phyloP scores from a whole-genome alignment of 2,329 filamentous ascomycete species.

The Claviceps fusiformis region DNA sequence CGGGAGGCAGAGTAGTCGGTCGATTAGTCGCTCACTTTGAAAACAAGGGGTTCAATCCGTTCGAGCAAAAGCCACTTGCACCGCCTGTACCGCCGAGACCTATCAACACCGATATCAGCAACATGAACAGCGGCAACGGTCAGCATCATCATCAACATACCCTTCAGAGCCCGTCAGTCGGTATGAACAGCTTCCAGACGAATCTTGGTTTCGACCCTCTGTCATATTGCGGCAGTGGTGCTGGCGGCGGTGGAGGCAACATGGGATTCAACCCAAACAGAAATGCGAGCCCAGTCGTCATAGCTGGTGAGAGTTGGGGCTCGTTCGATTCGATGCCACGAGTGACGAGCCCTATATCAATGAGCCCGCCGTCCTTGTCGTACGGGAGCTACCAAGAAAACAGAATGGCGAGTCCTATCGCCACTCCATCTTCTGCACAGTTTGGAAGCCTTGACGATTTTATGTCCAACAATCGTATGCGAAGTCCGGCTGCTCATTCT shows the following conservation, averaged over 20 bases:
- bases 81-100: slow-evolving; percentile 23
- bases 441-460: slow-evolving; percentile 22
- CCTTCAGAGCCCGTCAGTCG: slow-evolving; percentile 10
- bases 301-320: slow-evolving; percentile 19
- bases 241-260: not conserved
- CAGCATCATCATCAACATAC: slow-evolving; percentile 7
- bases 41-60: slow-evolving; percentile 19
- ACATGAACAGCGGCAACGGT: not conserved
- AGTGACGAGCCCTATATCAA: slow-evolving; percentile 19
- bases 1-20: slow-evolving; percentile 15
- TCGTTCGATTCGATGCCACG: slow-evolving; percentile 16
- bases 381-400: slow-evolving; percentile 21
- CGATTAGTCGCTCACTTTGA: slow-evolving; percentile 28
- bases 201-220: slow-evolving; percentile 5
- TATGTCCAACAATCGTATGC: slow-evolving; percentile 16
- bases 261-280: slow-evolving; percentile 12
- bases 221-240: slow-evolving; percentile 4
- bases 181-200: slow-evolving; percentile 9
- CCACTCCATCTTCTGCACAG: slow-evolving; percentile 14
- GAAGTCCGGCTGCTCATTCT: slow-evolving; percentile 12
- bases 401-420: slow-evolving; percentile 16
- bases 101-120: slow-evolving; percentile 13
- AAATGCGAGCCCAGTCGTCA: slow-evolving; percentile 19
- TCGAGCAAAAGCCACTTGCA: slow-evolving; percentile 23
- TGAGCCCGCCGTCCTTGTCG: slow-evolving; percentile 16